Conservation (phyloP, 2,329 filamentous ascomycete genomes). For the Curvularia sp. region DNA sequence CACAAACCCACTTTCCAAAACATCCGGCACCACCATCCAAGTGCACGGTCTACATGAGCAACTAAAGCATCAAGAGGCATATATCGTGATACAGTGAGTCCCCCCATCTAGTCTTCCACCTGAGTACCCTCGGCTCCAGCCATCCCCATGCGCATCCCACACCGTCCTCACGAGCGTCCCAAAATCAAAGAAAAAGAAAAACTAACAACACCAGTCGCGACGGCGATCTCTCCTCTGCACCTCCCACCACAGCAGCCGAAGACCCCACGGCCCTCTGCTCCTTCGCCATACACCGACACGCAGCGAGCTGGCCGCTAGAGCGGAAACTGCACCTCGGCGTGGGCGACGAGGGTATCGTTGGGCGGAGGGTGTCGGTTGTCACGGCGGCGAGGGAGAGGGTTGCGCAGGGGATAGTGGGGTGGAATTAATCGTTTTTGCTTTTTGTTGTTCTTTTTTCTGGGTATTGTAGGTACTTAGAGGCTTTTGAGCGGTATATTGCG, state of each 20-base stretch:
- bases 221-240: conserved; percentile 37
- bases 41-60: conserved; percentile 32
- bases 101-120: not conserved
- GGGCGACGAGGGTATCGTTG: conserved; percentile 43
- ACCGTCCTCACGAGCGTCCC: not conserved
- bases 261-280: conserved; percentile 33
- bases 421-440: conserved; percentile 35
- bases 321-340: conserved; percentile 42
- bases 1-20: conserved; percentile 32
- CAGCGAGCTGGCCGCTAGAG: not conserved
- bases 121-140: too few relatives aligned
- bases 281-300: conserved; percentile 17
- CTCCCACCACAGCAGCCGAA: not conserved
- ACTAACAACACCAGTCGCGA: conserved; percentile 29
- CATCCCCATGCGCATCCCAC: too few relatives aligned
- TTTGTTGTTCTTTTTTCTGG: too few relatives aligned
- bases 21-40: conserved; percentile 37
- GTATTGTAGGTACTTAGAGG: too few relatives aligned
- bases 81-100: conserved; percentile 46
- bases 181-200: too few relatives aligned
- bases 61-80: conserved; percentile 4
- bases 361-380: conserved; percentile 44
- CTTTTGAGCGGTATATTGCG: too few relatives aligned
- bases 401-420: conserved; percentile 46
- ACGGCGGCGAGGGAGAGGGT: conserved; percentile 30